Base-by-base conservation (phyloP, 148 eudicot species). In the Vaccinium macrocarpon region DNA sequence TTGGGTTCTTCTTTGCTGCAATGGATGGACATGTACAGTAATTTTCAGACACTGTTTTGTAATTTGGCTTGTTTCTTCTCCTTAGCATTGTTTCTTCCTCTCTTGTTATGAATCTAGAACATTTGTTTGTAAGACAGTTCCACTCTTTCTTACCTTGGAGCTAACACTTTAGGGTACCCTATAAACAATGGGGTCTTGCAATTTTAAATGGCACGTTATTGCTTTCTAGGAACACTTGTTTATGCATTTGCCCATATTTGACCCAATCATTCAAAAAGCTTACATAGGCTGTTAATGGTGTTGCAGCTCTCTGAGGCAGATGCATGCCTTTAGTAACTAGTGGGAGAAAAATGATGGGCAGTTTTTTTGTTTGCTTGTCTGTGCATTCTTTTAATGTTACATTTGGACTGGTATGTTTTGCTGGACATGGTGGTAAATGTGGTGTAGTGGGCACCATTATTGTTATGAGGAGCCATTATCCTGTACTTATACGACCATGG, bases 11-110 rank as follows among this genome's bases (percentile, higher is more conserved):
- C 57, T 23, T 73, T 38, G 84, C 66, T 71, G 78, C 84, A 64
- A 53, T 82, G 78, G 74, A 70, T 29, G 84, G 75, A 73, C 53
- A 52, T 73, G 84, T 82, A 82, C 53, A 82, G 79, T 72, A 25
- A 73, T 82, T 64, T 5, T 70, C 64, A 52, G 61, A 71, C 32
- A 50, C 2, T 21, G 15, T 42, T 51, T 27, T 53, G 13, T 49
- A 16, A 16, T 25, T 81, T 14, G 32, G n/a, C 56, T 74, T 32
- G 56, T 27, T 38, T 52, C 55, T 50, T 73, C 2, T 9, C 78
- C 66, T 73, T 55, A 32, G 64, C 78, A 52, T 71, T 51, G 1
- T 5, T 82, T 53, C 46, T 79, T 64, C 51, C 49, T 66, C 23
- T 64, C 25, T n/a, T 53, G 21, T 77, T 25, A 46, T 29, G 25